phyloP scores from a whole-genome alignment of 805 yeast species.

The Lipomyces starkeyi region DNA sequence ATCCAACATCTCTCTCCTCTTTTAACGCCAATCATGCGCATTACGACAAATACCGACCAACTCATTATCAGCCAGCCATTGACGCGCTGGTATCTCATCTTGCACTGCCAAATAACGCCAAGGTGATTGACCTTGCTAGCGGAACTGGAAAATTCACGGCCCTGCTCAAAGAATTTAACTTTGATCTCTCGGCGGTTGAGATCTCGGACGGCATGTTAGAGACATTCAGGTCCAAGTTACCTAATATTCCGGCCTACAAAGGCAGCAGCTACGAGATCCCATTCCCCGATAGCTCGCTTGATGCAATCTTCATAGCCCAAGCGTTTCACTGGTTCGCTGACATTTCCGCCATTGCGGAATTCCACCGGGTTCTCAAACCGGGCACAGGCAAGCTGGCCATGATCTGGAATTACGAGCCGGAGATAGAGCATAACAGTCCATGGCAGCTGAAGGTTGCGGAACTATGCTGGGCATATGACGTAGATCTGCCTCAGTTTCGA shows the following conservation, averaged over 20 bases:
- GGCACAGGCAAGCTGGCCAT: constrained; percentile 56
- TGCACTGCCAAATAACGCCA: constrained; percentile 42
- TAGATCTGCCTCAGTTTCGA: constrained; percentile 63
- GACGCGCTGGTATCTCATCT: constrained; percentile 52
- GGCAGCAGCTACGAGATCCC: constrained; percentile 60
- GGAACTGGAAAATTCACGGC: constrained; percentile 71
- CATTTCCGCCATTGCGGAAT: constrained; percentile 54
- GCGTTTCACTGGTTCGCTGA: constrained; percentile 75
- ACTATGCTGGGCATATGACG: constrained; percentile 49
- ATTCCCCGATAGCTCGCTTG: constrained; percentile 52
- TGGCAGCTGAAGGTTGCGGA: constrained; percentile 52
- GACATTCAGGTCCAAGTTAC: constrained; percentile 55
- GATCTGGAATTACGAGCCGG: constrained; percentile 63
- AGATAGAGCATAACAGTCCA: constrained; percentile 39
- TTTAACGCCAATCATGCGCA: constrained; percentile 58
- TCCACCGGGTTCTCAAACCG: constrained; percentile 58
- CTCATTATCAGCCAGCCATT: constrained; percentile 53
- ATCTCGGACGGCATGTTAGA: constrained; percentile 64
- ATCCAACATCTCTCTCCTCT: constrained; percentile 54
- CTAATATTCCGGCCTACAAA: constrained; percentile 48
- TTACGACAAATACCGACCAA: constrained; percentile 61
- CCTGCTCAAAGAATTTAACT: constrained; percentile 51
- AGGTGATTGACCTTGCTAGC: constrained; percentile 58
- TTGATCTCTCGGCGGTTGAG: constrained; percentile 57
- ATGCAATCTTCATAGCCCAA: constrained; percentile 61